Evolutionary conservation across 768 basidiomycete genomes (phyloP), one percentile per base, ranked within the genome.

Genomic region (Pleurotus eryngii): DNA sequence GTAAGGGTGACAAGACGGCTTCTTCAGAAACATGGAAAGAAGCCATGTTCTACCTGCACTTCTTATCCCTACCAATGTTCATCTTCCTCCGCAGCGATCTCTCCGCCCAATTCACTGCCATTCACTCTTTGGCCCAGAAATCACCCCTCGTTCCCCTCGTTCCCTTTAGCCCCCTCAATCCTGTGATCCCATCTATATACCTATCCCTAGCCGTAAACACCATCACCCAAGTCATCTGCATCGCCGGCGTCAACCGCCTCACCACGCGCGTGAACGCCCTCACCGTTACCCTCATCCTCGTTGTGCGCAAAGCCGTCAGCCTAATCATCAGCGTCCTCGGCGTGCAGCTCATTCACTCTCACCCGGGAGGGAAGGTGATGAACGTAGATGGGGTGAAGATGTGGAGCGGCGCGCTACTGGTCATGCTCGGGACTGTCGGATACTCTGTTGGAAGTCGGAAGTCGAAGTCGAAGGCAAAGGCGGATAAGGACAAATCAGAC

Each of bases 11-110:
- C 62, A 4, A 60, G 55, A 1, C 42, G 11, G 9, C 17, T n/a
- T 45, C 20, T n/a, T 17, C n/a, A 22, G 42, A 3, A 45, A 69
- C 82, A 45, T 97, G 95, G 95, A 84, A 89, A 65, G 95, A 97
- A 72, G 87, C 84, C 49, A 85, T 98, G 82, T 98, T 96, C 74
- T 98, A 94, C 74, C 78, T 91, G 18, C 92, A 94, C 70, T 83
- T 87, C 64, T 81, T 93, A 54, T 82, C 86, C 11, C 77, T 94
- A 11, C 92, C 90, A 5, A 78, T 92, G 77, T 93, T 94, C 73
- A 59, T 80, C 58, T 82, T 83, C 56, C 74, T 90, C 39, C 73
- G 83, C 0, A 63, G 74, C 17, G 82, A 81, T 64, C 74, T 93
- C 57, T 43, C 64, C 6, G 56, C 66, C 0, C 87, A 88, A 61